Percentiles rank a stretch among this genome's conserved stretches.
phyloP scores from a whole-genome alignment of 139 green algal species.

The Chlorella sp. region DNA sequence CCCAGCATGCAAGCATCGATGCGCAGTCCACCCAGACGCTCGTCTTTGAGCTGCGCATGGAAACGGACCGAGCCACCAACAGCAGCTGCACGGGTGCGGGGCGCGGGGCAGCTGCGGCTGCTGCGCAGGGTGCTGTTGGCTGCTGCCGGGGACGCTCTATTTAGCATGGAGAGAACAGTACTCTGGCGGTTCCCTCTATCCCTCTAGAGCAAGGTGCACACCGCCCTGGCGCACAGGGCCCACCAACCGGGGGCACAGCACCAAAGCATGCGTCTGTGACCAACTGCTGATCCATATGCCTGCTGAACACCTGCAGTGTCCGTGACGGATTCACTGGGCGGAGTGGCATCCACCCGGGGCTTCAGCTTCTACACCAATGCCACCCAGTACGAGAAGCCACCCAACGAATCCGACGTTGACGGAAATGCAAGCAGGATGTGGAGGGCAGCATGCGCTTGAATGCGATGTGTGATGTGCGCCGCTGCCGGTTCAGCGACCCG shows the following conservation, averaged over 20 bases:
- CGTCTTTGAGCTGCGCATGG: conserved; percentile 38
- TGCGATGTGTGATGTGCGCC: no score
- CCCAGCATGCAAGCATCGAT: conserved; percentile 52
- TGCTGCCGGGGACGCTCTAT: no score
- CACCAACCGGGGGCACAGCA: no score
- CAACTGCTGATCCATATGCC: no score
- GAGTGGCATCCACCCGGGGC: conserved; percentile 28
- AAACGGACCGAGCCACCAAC: conserved; percentile 15
- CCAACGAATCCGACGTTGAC: conserved; percentile 41
- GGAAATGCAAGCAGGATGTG: neutral
- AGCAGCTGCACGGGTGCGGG: conserved; percentile 35
- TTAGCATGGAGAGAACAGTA: no score
- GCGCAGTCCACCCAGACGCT: conserved; percentile 20
- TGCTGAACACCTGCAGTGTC: conserved; percentile 8
- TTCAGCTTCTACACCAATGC: conserved; percentile 71
- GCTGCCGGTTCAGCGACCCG: no score
- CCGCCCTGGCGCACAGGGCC: no score
- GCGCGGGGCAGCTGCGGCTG: neutral
- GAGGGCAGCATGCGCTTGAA: no score
- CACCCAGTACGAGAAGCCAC: conserved; percentile 49
- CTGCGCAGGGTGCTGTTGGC: neutral
- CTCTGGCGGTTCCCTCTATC: no score
- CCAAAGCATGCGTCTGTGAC: no score
- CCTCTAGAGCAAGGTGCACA: no score
- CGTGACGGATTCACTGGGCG: neutral